A percentile compares a stretch with the other conserved stretches of the same genome.
Evolutionary conservation across 495 filamentous ascomycete genomes (phyloP).

Genomic region (Trichoderma gamsii): DNA sequence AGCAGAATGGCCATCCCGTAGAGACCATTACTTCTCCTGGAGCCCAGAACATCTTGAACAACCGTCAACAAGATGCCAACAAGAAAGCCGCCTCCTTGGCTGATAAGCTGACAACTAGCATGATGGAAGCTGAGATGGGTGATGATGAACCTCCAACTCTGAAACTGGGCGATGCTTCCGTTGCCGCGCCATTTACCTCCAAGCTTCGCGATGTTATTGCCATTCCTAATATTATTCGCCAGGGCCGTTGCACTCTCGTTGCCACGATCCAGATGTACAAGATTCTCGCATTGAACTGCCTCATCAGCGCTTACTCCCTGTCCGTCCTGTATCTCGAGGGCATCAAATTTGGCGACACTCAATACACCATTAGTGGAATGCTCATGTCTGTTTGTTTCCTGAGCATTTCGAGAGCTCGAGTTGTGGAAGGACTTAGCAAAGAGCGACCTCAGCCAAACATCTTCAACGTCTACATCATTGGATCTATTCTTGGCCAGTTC

Average conservation of each 20-base stretch:
- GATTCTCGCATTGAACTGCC: conserved; percentile 94
- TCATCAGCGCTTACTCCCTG: conserved; percentile 96
- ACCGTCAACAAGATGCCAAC: conserved; percentile 57
- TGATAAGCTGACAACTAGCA: conserved; percentile 76
- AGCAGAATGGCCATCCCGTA: conserved; percentile 39
- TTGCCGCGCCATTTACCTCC: conserved; percentile 94
- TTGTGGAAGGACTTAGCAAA: conserved; percentile 91
- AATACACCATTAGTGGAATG: conserved; percentile 98
- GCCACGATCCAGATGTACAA: conserved; percentile 99
- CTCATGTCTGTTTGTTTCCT: conserved; percentile 99
- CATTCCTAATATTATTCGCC: conserved; percentile 96
- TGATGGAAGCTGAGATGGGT: conserved; percentile 87
- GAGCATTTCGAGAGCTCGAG: conserved; percentile 89
- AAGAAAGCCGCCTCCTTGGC: conserved; percentile 71
- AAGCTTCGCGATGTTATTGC: conserved; percentile 96
- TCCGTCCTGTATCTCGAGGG: conserved; percentile 95
- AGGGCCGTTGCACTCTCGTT: conserved; percentile 93
- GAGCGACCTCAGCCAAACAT: conserved; percentile 98
- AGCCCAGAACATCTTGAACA: conserved; percentile 59
- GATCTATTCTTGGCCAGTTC: conserved; percentile 95
- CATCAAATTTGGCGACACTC: conserved; percentile 98
- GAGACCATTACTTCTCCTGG: conserved; percentile 65
- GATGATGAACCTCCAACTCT: conserved; percentile 90
- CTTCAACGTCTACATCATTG: conserved; percentile 98
- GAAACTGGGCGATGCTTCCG: conserved; percentile 95